These are phyloP conservation scores for Anthracocystis panici-leucophaei DNA, from an alignment of 1,284 basidiomycete species.

Conservation along the genomic window DNA sequence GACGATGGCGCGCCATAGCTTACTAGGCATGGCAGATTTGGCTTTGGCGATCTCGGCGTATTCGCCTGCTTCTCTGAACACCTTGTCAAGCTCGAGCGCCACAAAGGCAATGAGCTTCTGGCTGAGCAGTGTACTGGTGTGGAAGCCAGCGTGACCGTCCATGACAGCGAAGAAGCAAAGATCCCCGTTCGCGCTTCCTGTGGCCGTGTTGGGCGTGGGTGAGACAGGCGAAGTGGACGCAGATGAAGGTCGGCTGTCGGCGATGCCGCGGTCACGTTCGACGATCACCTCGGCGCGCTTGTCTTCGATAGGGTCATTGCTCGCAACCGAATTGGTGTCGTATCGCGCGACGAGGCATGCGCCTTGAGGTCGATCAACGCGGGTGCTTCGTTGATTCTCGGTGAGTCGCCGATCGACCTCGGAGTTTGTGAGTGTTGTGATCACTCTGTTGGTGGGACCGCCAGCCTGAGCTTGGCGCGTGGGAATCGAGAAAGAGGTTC, in stretches of 20 bases:
- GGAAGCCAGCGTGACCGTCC: conserved; percentile 89
- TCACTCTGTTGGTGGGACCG: conserved; percentile 56
- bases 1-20: conserved; percentile 64
- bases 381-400: conserved; percentile 62
- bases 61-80: conserved; percentile 71
- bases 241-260: conserved; percentile 27
- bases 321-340: conserved; percentile 66
- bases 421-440: conserved; percentile 58
- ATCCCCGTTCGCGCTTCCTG: conserved; percentile 51
- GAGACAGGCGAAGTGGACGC: conserved; percentile 18
- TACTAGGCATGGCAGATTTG: conserved; percentile 61
- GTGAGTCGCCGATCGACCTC: conserved; percentile 64
- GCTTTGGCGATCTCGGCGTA: conserved; percentile 64
- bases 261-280: conserved; percentile 61
- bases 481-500: conserved; percentile 63
- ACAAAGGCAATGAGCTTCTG: conserved; percentile 88
- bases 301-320: conserved; percentile 68
- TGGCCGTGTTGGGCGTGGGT: conserved; percentile 28
- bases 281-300: conserved; percentile 67
- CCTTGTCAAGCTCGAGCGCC: conserved; percentile 78
- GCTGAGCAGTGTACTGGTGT: conserved; percentile 87
- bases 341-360: conserved; percentile 65
- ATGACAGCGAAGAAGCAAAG: conserved; percentile 82
- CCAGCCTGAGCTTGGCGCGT: conserved; percentile 48
- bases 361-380: conserved; percentile 59